Evolutionary conservation across 129 eudicot species (phyloP).

Genomic region (Scalesia atractyloides): DNA sequence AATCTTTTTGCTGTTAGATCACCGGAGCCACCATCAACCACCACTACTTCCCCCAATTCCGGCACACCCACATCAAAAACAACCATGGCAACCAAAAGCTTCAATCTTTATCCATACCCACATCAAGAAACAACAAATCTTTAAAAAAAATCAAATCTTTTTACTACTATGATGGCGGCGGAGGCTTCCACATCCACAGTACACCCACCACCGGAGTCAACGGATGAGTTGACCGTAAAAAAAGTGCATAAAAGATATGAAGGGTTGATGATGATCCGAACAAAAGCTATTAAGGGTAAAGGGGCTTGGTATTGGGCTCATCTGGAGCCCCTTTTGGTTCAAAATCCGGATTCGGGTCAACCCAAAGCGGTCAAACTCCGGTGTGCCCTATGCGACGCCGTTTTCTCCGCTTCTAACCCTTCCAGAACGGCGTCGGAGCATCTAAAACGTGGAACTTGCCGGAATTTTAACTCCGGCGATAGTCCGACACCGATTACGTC

Average conservation of each 20-base stretch:
- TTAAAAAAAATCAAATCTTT: background rate
- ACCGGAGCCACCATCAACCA: constrained; percentile 36
- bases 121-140: constrained; percentile 12
- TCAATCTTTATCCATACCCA: constrained; percentile 6
- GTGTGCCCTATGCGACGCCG: constrained; percentile 67
- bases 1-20: background rate
- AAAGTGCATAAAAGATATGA: constrained; percentile 73
- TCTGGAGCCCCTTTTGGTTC: constrained; percentile 73
- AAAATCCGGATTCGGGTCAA: constrained; percentile 55
- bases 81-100: constrained; percentile 8
- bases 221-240: constrained; percentile 63
- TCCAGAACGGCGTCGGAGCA: constrained; percentile 94
- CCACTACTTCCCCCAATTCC: constrained; percentile 16
- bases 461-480: constrained; percentile 47
- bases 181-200: constrained; percentile 31
- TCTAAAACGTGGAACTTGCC: constrained; percentile 81
- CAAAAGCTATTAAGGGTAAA: constrained; percentile 80
- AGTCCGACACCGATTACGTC: constrained; percentile 57
- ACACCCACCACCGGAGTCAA: constrained; percentile 29
- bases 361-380: constrained; percentile 85
- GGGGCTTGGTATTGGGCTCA: constrained; percentile 98
- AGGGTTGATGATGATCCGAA: constrained; percentile 73
- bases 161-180: constrained; percentile 43
- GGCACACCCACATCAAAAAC: constrained; percentile 7
- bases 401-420: constrained; percentile 86